Percentiles rank a stretch among this genome's conserved stretches.
Conservation (phyloP, 2,329 filamentous ascomycete genomes). For the Cladosporium velox region DNA sequence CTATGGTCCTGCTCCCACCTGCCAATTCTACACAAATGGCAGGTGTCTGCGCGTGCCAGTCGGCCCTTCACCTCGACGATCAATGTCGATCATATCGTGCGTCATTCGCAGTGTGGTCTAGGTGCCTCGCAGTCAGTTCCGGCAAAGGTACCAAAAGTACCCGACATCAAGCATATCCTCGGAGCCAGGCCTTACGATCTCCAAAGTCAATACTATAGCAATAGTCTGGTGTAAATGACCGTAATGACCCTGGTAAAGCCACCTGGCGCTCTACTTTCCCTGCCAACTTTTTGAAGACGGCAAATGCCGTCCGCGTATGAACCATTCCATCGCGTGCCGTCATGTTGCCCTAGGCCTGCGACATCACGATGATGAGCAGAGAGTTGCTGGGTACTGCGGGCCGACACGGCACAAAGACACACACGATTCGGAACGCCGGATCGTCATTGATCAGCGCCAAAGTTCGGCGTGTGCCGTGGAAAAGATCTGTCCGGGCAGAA, state of each 20-base stretch:
- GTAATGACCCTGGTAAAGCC: not conserved
- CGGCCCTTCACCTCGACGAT: conserved; percentile 7
- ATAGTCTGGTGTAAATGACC: conserved; percentile 1
- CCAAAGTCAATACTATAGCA: not conserved
- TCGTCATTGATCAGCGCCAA: conserved; percentile 15
- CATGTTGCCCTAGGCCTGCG: conserved; percentile 9
- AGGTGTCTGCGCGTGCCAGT: not conserved
- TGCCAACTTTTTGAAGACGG: conserved; percentile 5
- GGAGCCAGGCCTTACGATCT: not conserved
- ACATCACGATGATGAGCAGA: not conserved
- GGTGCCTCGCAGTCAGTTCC: not conserved
- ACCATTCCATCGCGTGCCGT: not conserved
- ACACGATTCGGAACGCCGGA: not conserved
- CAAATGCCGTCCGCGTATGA: not conserved
- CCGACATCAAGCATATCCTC: conserved; percentile 1
- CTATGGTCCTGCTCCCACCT: not conserved
- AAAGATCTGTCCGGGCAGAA: conserved; percentile 20
- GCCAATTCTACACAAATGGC: conserved; percentile 2
- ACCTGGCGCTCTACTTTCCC: not conserved
- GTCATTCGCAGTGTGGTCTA: not conserved
- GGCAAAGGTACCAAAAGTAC: not conserved
- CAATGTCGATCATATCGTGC: conserved; percentile 5
- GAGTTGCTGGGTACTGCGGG: conserved; percentile 11
- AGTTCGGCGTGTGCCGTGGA: conserved; percentile 1
- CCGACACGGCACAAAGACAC: conserved; percentile 15